Evolutionary conservation across 1,284 basidiomycete genomes (phyloP), one percentile per base, ranked within the genome.

Genomic region (Mycosarcoma mackinlayi): DNA sequence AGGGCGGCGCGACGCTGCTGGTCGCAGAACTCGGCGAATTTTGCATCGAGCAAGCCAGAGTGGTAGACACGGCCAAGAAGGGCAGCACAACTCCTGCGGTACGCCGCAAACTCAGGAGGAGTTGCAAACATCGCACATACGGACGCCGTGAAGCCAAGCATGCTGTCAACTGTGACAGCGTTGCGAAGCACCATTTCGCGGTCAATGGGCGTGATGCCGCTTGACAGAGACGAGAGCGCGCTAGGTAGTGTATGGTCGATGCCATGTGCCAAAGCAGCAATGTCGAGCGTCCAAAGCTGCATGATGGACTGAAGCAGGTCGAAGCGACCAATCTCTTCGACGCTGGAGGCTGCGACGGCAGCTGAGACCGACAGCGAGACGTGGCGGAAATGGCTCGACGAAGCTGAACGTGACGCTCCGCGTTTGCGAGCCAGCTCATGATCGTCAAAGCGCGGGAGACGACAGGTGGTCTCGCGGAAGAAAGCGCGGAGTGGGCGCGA

Each of bases 241-340:
- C 34, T 46, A 16, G 54, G 30, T 16, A 31, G 35, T 8, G 49
- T 40, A 5, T 59, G 41, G 28, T 56, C 56, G 51, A 79, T 14
- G n/a, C 67, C 75, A 31, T 64, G 28, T 3, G 63, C 57, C 8
- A 69, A 44, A 4, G 75, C 58, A n/a, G 51, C 44, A 14, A 77
- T 38, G 33, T 79, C 75, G 10, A 66, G 53, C 21, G 52, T 67
- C 75, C 76, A 78, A 7, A 79, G 61, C 53, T 75, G 68, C 30
- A 78, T 13, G 46, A 75, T 79, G 19, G 72, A 74, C 33, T 73
- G 65, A 13, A 79, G 50, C 24, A 79, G 46, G 25, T 79, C 73
- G 16, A 59, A 30, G 10, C 73, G 62, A 19, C 66, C 68, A 13
- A 51, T 44, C 37, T 79, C 77, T 31, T 79, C 77, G 30, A 62